Percentiles rank a stretch among this genome's conserved stretches.
Evolutionary conservation across 2,329 filamentous ascomycete genomes (phyloP).

Genomic region (Beauveria medogensis): DNA sequence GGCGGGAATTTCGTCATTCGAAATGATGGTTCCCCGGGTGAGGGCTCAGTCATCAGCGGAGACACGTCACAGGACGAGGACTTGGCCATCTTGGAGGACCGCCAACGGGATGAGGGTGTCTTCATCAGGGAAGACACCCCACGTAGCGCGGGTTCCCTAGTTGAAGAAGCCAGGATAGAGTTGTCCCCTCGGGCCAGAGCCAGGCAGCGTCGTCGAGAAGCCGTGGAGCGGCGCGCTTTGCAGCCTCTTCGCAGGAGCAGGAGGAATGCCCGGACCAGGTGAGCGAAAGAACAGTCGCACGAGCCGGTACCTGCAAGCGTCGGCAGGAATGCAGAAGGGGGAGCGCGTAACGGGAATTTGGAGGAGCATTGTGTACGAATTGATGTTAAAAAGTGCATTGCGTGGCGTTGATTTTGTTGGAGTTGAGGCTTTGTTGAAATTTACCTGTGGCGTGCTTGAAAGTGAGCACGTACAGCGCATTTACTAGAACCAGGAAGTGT

Average conservation of each 20-base stretch:
- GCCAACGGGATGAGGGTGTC: not conserved
- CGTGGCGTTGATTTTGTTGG: not conserved
- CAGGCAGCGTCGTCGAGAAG: not conserved
- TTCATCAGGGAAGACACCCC: not conserved
- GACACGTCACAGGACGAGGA: not conserved
- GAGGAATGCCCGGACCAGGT: not conserved
- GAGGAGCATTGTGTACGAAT: too few relatives aligned
- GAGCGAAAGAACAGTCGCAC: not conserved
- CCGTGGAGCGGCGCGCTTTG: not conserved
- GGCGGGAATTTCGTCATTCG: not conserved
- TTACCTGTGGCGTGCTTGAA: too few relatives aligned
- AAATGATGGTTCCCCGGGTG: not conserved
- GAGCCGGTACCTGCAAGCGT: too few relatives aligned
- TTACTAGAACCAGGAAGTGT: not conserved
- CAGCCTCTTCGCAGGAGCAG: conserved; percentile 1
- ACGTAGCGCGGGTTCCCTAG: not conserved
- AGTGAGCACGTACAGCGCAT: not conserved
- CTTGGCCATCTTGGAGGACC: not conserved
- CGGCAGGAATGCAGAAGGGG: too few relatives aligned
- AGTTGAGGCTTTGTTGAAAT: not conserved
- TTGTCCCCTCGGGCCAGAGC: not conserved
- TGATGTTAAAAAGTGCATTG: not conserved
- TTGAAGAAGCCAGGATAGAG: not conserved
- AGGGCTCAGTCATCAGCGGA: not conserved
- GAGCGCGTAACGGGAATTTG: too few relatives aligned